Percentiles rank a stretch among this genome's conserved stretches.
Conservation (phyloP, 805 yeast genomes). For the Candida verbasci region DNA sequence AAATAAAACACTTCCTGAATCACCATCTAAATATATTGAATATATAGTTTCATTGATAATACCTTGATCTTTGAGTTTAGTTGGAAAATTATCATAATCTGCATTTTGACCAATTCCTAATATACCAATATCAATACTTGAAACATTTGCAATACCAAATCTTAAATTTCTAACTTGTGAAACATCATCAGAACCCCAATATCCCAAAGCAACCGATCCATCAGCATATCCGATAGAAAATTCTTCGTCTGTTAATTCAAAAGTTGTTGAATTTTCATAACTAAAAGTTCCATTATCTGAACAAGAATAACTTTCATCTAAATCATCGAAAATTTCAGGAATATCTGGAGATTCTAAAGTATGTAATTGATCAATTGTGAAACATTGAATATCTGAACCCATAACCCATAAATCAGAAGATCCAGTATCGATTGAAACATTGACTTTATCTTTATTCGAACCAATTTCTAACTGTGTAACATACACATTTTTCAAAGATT, state of each 20-base stretch:
- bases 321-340: constrained; percentile 5
- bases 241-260: constrained; percentile 6
- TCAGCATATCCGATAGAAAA: constrained; percentile 38
- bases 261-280: constrained; percentile 26
- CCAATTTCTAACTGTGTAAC: constrained; percentile 12
- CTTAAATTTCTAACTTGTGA: constrained; percentile 6
- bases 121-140: constrained; percentile 17
- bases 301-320: constrained; percentile 17
- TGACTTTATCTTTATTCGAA: constrained; percentile 16
- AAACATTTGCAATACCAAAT: constrained; percentile 13
- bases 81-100: constrained; percentile 29
- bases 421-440: constrained; percentile 16
- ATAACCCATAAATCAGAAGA: too few species aligned
- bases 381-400: constrained; percentile 10
- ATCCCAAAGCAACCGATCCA: constrained; percentile 45
- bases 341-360: neutral
- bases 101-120: constrained; percentile 19
- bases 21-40: constrained; percentile 25
- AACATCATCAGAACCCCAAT: constrained; percentile 34
- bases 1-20: constrained; percentile 21
- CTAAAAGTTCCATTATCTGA: constrained; percentile 36
- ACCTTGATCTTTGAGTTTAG: constrained; percentile 26
- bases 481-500: neutral
- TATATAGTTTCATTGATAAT: constrained; percentile 26
- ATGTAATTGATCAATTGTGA: constrained; percentile 1